Conservation (phyloP, 305 asterid species). For the Fraxinus greggii region DNA sequence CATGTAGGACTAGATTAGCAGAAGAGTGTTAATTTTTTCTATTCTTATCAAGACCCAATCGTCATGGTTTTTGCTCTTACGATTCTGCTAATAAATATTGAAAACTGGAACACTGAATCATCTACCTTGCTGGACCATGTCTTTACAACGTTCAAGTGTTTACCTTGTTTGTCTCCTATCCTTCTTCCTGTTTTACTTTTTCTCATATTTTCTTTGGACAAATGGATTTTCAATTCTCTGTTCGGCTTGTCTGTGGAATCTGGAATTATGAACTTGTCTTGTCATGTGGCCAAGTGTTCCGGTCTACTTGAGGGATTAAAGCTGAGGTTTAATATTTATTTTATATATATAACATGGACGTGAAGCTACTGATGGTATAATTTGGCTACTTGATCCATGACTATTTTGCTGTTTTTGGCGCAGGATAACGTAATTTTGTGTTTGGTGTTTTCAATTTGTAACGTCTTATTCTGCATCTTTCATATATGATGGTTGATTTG, state of each 20-base stretch:
- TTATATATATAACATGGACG: neutral
- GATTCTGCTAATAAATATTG: neutral
- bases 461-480: neutral
- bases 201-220: neutral
- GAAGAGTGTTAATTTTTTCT: constrained; percentile 25
- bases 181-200: neutral
- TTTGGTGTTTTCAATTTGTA: neutral
- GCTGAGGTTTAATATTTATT: neutral
- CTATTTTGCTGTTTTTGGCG: neutral
- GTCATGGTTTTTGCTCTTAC: constrained; percentile 15
- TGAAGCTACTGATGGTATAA: neutral
- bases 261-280: neutral
- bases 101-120: neutral
- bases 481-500: neutral
- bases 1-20: constrained; percentile 20
- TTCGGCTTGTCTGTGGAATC: neutral
- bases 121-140: neutral
- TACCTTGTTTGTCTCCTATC: neutral
- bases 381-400: neutral
- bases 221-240: neutral
- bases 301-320: neutral
- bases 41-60: constrained; percentile 20
- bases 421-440: neutral
- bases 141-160: neutral
- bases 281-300: neutral